Evolutionary conservation across 345 rosid genomes (phyloP), one percentile per base, ranked within the genome.

Genomic region (Ailanthus altissimus): DNA sequence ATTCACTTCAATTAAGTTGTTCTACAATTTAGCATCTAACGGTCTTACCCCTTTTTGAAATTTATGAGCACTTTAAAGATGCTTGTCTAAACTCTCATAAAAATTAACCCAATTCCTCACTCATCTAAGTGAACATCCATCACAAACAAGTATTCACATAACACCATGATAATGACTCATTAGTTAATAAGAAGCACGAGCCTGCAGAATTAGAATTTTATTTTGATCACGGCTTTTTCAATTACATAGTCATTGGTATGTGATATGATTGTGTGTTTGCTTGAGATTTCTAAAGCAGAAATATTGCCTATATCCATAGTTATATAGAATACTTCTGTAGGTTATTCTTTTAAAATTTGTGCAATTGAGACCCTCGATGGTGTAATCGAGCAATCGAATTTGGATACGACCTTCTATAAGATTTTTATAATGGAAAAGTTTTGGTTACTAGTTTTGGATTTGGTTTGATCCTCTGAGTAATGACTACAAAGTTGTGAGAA

Each of bases 401-500:
- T 12, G 65, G 65, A 6, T 61, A 28, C 7, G 66, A 42, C 66
- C 66, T 14, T 61, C 66, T 6, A 15, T 61, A 5, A 32, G n/a
- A 36, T n/a, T 61, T 61, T 61, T 5, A 2, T 32, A 42, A 16
- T 2, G 43, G 18, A 11, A 15, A 32, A 20, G 51, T 5, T 45
- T 7, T 40, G 12, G 15, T 9, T 50, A n/a, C 54, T 67, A 5
- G 23, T 56, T 54, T 38, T 3, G 65, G 75, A 8, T 58, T 72
- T 26, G 75, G 87, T 84, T 82, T 23, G 84, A 84, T 61, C 38
- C 51, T 6, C 40, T 62, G 15, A 57, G 60, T 5, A 43, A 47
- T n/a, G 77, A 80, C n/a, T 79, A 80, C 63, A 86, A 84, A 80
- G 80, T 82, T 28, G 78, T 86, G 38, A 82, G 81, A 75, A 46